phyloP scores from a whole-genome alignment of 129 eudicot genomes.

The Chrysanthemum seticuspe region DNA sequence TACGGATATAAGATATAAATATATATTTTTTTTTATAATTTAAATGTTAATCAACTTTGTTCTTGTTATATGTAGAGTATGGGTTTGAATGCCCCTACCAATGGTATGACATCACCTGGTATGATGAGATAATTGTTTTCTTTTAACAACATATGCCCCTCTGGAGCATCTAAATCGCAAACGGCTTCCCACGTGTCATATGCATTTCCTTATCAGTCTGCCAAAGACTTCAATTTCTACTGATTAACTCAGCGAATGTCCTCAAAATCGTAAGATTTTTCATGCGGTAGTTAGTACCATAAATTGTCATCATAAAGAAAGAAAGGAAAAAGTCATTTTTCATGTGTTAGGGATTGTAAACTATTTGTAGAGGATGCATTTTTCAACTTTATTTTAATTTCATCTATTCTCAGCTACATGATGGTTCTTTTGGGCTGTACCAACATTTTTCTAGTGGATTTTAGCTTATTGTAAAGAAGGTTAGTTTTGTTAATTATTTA shows the following conservation, averaged over 20 bases:
- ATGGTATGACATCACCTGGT: slow-evolving; percentile 29
- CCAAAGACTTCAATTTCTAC: slow-evolving; percentile 85
- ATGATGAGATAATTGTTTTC: slow-evolving; percentile 24
- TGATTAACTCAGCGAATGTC: slow-evolving; percentile 90
- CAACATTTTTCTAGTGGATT: too few relatives aligned
- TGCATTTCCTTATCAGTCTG: slow-evolving; percentile 52
- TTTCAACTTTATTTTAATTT: slow-evolving; percentile 29
- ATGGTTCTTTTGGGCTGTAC: slow-evolving; percentile 17
- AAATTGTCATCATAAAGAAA: slow-evolving; percentile 30
- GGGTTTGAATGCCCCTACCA: slow-evolving; percentile 36
- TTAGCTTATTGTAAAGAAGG: too few relatives aligned
- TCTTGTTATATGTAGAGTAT: slow-evolving; percentile 47
- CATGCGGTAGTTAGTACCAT: slow-evolving; percentile 29
- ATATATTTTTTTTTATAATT: too few relatives aligned
- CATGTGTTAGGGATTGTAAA: slow-evolving; percentile 48
- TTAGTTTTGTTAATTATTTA: too few relatives aligned
- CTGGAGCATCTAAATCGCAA: slow-evolving; percentile 44
- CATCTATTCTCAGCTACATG: slow-evolving; percentile 20
- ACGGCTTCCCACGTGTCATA: slow-evolving; percentile 50
- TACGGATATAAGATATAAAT: too few relatives aligned
- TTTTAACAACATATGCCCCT: neutral
- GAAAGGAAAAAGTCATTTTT: slow-evolving; percentile 21
- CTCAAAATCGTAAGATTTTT: slow-evolving; percentile 56
- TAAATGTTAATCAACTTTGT: neutral
- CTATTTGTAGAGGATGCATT: slow-evolving; percentile 52